Base-by-base conservation (phyloP, 73 alveolate genomes). In the Stentor roeselii region DNA sequence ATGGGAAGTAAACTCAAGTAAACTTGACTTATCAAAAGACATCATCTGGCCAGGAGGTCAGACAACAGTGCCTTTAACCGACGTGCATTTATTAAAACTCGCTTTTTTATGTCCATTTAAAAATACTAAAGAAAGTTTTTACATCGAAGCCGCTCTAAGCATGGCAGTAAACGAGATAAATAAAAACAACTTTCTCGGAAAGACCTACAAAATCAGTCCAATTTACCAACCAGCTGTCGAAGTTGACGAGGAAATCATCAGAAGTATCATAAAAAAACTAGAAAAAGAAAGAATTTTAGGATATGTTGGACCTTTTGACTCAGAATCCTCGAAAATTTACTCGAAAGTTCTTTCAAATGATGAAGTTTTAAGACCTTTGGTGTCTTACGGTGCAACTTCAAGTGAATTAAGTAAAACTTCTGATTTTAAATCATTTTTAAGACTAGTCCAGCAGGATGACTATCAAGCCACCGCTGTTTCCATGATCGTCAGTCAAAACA, bases 401-500 rank as follows among this genome's bases (percentile, higher is more conserved):
- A n/a, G 75, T n/a, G 21, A 34, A 27, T 39, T 76, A 15, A 27
- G 60, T 39, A 21, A 15, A 14, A 0, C 0, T 15, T 76, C 67
- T 0, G 14, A n/a, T n/a, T 41, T 36, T 38, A 78, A 78, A 1
- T 27, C 15, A 1, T 76, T 76, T 34, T 41, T 76, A 15, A 76
- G 84, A 38, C 6, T 67, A 39, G 34, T 76, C 39, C 34, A 37
- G 39, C 60, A 32, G 14, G 78, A 76, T 76, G 60, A n/a, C 30
- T 35, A 21, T 76, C 36, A 76, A 76, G 60, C 60, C 0, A n/a
- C 84, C 34, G 84, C 84, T 1, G 84, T 76, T 1, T 31, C 67
- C 39, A 35, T 76, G 78, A 15, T 39, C 67, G n/a, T 76, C 32
- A 27, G 1, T 14, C 67, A 76, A n/a, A 41, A 36, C 42, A 27